Conservation (phyloP, 148 eudicot genomes). For the Silene conica region DNA sequence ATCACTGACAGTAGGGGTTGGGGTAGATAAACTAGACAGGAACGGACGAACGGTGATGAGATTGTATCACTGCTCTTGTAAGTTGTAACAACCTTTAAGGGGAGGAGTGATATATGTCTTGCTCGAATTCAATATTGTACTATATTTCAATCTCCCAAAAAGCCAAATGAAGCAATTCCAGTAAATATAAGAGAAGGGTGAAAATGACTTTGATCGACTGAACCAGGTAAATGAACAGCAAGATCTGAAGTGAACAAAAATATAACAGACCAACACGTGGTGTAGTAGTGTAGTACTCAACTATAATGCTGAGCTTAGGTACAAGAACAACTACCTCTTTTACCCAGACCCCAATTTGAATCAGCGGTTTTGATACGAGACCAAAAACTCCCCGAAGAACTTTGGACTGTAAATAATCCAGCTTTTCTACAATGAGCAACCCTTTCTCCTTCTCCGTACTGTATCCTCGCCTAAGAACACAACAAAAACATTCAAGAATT, state of each 20-base stretch:
- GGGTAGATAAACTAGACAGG: not conserved
- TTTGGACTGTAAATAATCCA: conserved; percentile 89
- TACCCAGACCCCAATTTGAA: conserved; percentile 52
- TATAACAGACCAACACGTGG: not conserved
- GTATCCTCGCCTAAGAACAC: conserved; percentile 71
- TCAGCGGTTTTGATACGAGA: conserved; percentile 55
- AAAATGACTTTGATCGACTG: not conserved
- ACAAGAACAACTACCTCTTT: conserved; percentile 50
- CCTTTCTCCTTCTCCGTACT: conserved; percentile 84
- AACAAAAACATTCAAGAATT: conserved; percentile 25
- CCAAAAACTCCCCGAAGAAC: conserved; percentile 60
- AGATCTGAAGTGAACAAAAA: not conserved
- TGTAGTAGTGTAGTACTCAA: not conserved
- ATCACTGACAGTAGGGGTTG: not conserved
- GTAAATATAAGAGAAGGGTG: too few relatives aligned
- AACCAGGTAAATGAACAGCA: not conserved
- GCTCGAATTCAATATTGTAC: not conserved
- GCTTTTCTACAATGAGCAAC: conserved; percentile 72
- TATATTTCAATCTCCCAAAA: too few relatives aligned
- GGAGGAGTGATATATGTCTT: not conserved
- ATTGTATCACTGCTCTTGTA: not conserved
- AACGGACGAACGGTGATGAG: too few relatives aligned
- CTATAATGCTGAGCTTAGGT: conserved; percentile 1
- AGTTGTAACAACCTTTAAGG: not conserved
- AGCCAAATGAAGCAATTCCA: not conserved